Evolutionary conservation across 345 rosid genomes (phyloP).

Genomic region (Rhizophora apiculata): DNA sequence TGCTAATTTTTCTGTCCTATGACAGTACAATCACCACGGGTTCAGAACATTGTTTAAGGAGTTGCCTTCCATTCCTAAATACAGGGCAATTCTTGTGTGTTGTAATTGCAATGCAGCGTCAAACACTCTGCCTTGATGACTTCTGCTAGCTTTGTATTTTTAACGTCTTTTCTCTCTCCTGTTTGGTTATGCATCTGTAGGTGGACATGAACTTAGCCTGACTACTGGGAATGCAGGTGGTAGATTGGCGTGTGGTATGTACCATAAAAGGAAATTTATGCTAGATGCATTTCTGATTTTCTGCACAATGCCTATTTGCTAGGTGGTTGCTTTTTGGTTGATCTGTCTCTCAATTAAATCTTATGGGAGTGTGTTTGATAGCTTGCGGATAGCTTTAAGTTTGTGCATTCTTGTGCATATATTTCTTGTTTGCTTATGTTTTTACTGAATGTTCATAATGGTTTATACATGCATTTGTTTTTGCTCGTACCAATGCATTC

Average conservation of each 20-base stretch:
- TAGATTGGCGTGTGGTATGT: slow-evolving; percentile 95
- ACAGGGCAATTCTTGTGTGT: neutral
- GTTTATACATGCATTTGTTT: neutral
- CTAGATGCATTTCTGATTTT: neutral
- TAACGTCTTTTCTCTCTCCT: slow-evolving; percentile 16
- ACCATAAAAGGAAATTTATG: neutral
- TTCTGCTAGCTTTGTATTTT: neutral
- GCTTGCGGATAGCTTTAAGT: neutral
- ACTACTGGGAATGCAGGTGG: slow-evolving; percentile 98
- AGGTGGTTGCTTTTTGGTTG: neutral
- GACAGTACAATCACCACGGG: neutral
- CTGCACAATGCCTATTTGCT: neutral
- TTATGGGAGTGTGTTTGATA: neutral
- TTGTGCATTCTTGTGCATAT: neutral
- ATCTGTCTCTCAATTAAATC: neutral
- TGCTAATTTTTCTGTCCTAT: neutral
- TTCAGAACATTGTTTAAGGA: too few relatives aligned
- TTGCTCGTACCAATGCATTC: too few relatives aligned
- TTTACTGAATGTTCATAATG: neutral
- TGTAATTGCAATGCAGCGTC: neutral
- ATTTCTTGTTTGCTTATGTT: neutral
- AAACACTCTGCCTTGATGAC: neutral
- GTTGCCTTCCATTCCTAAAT: too few relatives aligned
- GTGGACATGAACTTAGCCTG: slow-evolving; percentile 96
- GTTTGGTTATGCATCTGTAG: slow-evolving; percentile 39